A percentile compares a stretch with the other conserved stretches of the same genome.
Evolutionary conservation across 345 rosid genomes (phyloP).

Genomic region (Draba incana): DNA sequence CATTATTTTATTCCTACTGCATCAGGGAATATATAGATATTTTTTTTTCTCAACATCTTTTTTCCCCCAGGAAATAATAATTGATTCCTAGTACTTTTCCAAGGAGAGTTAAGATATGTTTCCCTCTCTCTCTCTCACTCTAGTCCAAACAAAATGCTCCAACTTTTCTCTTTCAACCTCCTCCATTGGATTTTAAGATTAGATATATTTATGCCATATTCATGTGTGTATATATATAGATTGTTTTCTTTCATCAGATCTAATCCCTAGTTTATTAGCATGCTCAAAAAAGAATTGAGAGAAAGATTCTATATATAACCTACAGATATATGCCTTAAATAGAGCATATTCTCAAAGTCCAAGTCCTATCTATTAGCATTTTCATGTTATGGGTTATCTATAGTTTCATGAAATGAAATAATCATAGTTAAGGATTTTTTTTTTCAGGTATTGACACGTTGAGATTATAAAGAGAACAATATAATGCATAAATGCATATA

Average conservation of each 20-base stretch:
- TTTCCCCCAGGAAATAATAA: slow-evolving; percentile 8
- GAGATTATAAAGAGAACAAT: slow-evolving; percentile 24
- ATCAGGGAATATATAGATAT: slow-evolving; percentile 19
- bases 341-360: slow-evolving; percentile 27
- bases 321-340: slow-evolving; percentile 36
- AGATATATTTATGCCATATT: slow-evolving; percentile 8
- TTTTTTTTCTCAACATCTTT: neutral
- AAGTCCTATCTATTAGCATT: slow-evolving; percentile 19
- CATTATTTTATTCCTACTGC: slow-evolving; percentile 35
- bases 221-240: slow-evolving; percentile 5
- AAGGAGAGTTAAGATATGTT: slow-evolving; percentile 27
- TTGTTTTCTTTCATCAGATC: slow-evolving; percentile 35
- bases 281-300: slow-evolving; percentile 34
- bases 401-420: slow-evolving; percentile 11
- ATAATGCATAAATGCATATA: neutral
- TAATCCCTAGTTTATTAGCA: slow-evolving; percentile 35
- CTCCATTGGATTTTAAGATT: slow-evolving; percentile 34
- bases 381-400: slow-evolving; percentile 26
- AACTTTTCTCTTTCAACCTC: slow-evolving; percentile 39
- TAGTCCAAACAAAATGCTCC: slow-evolving; percentile 41
- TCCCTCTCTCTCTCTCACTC: slow-evolving; percentile 18
- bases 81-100: slow-evolving; percentile 48
- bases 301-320: slow-evolving; percentile 35
- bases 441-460: slow-evolving; percentile 36
- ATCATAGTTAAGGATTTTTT: neutral